phyloP scores from a whole-genome alignment of 352 stramenopile species.

The Achlya hypogyna region DNA sequence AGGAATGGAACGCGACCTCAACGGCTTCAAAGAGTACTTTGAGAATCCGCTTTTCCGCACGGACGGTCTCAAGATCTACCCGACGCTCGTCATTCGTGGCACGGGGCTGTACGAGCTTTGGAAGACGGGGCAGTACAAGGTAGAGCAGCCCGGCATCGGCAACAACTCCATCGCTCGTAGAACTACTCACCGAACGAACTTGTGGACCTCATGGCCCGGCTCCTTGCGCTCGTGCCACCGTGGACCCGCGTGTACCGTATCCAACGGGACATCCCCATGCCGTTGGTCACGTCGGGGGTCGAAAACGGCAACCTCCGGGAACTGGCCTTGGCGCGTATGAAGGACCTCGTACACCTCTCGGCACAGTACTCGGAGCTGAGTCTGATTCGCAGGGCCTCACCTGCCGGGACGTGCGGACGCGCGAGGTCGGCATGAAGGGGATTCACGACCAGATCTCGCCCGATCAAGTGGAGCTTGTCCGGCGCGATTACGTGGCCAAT shows the following conservation, averaged over 20 bases:
- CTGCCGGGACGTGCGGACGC: slow-evolving; percentile 92
- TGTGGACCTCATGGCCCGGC: slow-evolving; percentile 88
- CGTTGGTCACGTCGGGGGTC: slow-evolving; percentile 93
- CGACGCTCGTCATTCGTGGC: slow-evolving; percentile 93
- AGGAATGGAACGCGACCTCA: slow-evolving; percentile 90
- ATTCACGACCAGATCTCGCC: slow-evolving; percentile 91
- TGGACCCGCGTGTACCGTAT: slow-evolving; percentile 96
- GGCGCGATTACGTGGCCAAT: slow-evolving; percentile 93
- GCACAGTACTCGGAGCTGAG: slow-evolving; percentile 6
- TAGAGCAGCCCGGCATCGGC: neutral
- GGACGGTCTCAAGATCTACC: slow-evolving; percentile 96
- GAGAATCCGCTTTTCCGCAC: slow-evolving; percentile 92
- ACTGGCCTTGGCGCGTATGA: slow-evolving; percentile 87
- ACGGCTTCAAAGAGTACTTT: slow-evolving; percentile 95
- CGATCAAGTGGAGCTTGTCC: slow-evolving; percentile 94
- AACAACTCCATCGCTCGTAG: neutral
- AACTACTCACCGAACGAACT: slow-evolving; percentile 74
- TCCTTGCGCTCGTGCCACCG: slow-evolving; percentile 91
- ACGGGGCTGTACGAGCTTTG: slow-evolving; percentile 97
- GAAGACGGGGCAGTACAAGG: slow-evolving; percentile 91
- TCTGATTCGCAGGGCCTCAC: slow-evolving; percentile 39
- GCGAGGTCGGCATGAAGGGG: slow-evolving; percentile 95
- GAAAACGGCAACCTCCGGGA: slow-evolving; percentile 95
- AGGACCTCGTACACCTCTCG: slow-evolving; percentile 58
- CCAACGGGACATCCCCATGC: slow-evolving; percentile 96